Conservation (phyloP, 2,329 filamentous ascomycete species). For the Fusarium pseudoanthophilum region DNA sequence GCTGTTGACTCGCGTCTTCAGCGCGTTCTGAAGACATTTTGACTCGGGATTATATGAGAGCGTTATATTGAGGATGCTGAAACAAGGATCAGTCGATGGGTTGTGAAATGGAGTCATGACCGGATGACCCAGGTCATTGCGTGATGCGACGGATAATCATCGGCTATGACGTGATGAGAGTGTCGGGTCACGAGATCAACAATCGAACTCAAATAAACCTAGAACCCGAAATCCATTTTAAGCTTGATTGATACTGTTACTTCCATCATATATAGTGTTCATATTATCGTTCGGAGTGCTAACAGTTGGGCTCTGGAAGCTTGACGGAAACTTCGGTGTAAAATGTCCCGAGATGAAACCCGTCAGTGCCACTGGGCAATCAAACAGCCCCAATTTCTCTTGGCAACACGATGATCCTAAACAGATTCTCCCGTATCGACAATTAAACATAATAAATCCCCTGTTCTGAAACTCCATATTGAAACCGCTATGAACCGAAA, state of each 20-base stretch:
- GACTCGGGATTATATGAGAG: not conserved
- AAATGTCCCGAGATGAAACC: slow-evolving; percentile 6
- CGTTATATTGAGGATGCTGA: not conserved
- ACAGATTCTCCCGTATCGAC: not conserved
- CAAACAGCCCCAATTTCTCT: slow-evolving; percentile 2
- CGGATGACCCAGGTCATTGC: not conserved
- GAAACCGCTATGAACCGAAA: slow-evolving; percentile 8
- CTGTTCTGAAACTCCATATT: slow-evolving; percentile 15
- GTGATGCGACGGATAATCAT: slow-evolving; percentile 37
- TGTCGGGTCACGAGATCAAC: not conserved
- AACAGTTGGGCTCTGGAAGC: not conserved
- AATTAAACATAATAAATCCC: not conserved
- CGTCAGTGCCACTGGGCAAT: slow-evolving; percentile 6
- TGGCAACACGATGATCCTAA: not conserved
- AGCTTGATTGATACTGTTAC: accelerated
- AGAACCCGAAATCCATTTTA: not conserved
- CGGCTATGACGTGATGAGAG: slow-evolving; percentile 26
- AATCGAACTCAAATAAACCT: not conserved
- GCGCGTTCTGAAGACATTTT: slow-evolving; percentile 20
- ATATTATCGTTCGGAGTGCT: accelerated
- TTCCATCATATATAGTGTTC: accelerated
- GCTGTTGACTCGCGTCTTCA: slow-evolving; percentile 24
- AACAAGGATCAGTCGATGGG: not conserved
- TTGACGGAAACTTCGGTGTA: not conserved
- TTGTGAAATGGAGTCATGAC: slow-evolving; percentile 9